Conservation (phyloP, 1,139 yeast genomes). For the Diutina scorzettiae region DNA sequence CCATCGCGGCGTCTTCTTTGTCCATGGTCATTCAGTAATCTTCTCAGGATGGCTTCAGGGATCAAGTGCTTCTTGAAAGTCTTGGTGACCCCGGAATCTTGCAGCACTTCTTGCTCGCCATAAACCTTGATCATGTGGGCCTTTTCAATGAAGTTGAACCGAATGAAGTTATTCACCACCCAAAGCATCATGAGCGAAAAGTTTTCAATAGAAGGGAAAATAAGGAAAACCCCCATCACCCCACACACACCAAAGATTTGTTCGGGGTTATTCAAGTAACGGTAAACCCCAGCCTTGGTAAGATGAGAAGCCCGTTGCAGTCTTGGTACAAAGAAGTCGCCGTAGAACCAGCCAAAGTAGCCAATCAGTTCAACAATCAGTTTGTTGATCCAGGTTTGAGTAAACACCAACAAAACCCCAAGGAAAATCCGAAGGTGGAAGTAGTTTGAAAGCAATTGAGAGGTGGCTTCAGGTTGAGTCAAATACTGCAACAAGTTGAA, state of each 20-base stretch:
- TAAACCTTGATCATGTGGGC: slow-evolving; percentile 72
- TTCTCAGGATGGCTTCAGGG: slow-evolving; percentile 29
- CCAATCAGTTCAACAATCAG: slow-evolving; percentile 70
- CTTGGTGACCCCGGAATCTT: slow-evolving; percentile 58
- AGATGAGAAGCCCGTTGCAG: slow-evolving; percentile 31
- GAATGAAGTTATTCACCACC: slow-evolving; percentile 55
- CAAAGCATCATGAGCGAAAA: slow-evolving; percentile 48
- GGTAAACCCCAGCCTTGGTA: slow-evolving; percentile 74
- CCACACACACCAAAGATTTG: slow-evolving; percentile 76
- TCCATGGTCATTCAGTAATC: slow-evolving; percentile 12
- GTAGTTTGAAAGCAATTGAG: slow-evolving; percentile 14
- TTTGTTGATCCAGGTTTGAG: slow-evolving; percentile 63
- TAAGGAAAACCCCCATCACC: slow-evolving; percentile 65
- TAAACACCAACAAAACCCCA: slow-evolving; percentile 40
- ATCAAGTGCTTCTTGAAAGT: slow-evolving; percentile 43
- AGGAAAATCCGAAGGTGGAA: slow-evolving; percentile 46
- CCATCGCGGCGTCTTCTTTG: not conserved
- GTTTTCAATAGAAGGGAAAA: slow-evolving; percentile 49
- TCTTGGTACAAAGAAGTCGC: slow-evolving; percentile 65
- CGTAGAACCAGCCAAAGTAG: slow-evolving; percentile 83
- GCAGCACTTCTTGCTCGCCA: slow-evolving; percentile 49
- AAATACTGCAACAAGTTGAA: slow-evolving; percentile 22
- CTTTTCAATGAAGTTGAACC: slow-evolving; percentile 67
- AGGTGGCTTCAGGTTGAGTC: slow-evolving; percentile 12
- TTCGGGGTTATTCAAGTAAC: slow-evolving; percentile 79